A percentile compares a stretch with the other conserved stretches of the same genome.
These are phyloP conservation scores for Oenanthe javanica DNA, from an alignment of 140 eudicot genomes.

Conservation along the genomic window DNA sequence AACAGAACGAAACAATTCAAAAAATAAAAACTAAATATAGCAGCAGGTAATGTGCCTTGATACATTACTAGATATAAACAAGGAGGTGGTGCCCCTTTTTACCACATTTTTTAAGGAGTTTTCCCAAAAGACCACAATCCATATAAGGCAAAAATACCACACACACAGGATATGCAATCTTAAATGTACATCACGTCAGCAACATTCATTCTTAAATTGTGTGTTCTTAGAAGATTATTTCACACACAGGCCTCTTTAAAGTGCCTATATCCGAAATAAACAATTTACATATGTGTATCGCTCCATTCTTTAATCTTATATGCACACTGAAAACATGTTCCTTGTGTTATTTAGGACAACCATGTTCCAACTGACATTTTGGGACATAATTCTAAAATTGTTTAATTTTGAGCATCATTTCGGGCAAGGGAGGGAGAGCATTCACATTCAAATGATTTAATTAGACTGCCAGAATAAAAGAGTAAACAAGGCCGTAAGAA, in stretches of 20 bases:
- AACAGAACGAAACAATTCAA: background rate
- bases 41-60: background rate
- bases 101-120: background rate
- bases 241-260: no score
- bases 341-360: background rate
- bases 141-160: no score
- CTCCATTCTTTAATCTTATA: background rate
- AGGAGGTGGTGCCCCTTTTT: background rate
- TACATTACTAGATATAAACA: background rate
- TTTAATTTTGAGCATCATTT: no score
- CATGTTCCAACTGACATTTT: background rate
- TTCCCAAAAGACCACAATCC: background rate
- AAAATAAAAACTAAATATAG: background rate
- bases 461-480: no score
- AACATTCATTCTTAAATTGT: no score
- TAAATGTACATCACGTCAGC: no score
- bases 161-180: background rate
- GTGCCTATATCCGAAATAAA: no score
- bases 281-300: background rate
- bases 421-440: no score
- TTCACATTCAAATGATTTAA: no score
- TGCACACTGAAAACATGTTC: background rate
- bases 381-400: background rate
- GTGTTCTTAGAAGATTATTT: no score
- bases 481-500: no score